A percentile compares a stretch with the other conserved stretches of the same genome.
Conservation (phyloP, 108 stramenopile species). For the Chaetoceros muelleri region DNA sequence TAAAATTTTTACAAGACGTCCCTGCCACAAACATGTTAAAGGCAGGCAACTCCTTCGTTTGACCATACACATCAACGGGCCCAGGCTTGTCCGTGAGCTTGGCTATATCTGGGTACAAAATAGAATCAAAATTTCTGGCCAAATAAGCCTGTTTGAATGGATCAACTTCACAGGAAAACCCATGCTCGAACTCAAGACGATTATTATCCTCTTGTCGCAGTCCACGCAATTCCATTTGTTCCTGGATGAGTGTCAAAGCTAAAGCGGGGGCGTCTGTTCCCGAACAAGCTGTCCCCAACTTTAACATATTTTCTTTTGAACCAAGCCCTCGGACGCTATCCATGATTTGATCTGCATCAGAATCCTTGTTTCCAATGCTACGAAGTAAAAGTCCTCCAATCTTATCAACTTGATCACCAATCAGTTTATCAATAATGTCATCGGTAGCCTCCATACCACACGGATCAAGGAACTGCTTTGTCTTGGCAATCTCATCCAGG, state of each 20-base stretch:
- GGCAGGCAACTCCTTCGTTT: conserved; percentile 25
- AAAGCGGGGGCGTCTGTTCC: conserved; percentile 76
- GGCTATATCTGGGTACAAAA: conserved; percentile 61
- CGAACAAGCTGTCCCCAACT: conserved; percentile 54
- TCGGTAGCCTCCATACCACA: conserved; percentile 69
- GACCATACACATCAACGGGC: conserved; percentile 56
- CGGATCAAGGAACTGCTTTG: conserved; percentile 45
- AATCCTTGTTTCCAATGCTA: conserved; percentile 9
- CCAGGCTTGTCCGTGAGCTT: conserved; percentile 38
- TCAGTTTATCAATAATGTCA: conserved; percentile 51
- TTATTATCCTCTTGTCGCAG: neutral
- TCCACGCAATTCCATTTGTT: conserved; percentile 35
- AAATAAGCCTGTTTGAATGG: conserved; percentile 79
- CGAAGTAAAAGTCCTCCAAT: conserved; percentile 28
- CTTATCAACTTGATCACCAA: conserved; percentile 45
- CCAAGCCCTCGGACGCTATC: conserved; percentile 11
- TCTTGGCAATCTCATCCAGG: conserved; percentile 24
- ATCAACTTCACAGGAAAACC: conserved; percentile 65
- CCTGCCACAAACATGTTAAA: conserved; percentile 71
- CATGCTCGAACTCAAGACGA: conserved; percentile 27
- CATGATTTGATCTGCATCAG: neutral
- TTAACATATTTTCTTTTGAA: conserved; percentile 18
- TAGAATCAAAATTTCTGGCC: conserved; percentile 49
- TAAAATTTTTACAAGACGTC: conserved; percentile 73
- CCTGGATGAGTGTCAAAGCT: conserved; percentile 49